These are phyloP conservation scores for Acanthamoeba triangularis DNA, from an alignment of 208 protist genomes.

Conservation along the genomic window DNA sequence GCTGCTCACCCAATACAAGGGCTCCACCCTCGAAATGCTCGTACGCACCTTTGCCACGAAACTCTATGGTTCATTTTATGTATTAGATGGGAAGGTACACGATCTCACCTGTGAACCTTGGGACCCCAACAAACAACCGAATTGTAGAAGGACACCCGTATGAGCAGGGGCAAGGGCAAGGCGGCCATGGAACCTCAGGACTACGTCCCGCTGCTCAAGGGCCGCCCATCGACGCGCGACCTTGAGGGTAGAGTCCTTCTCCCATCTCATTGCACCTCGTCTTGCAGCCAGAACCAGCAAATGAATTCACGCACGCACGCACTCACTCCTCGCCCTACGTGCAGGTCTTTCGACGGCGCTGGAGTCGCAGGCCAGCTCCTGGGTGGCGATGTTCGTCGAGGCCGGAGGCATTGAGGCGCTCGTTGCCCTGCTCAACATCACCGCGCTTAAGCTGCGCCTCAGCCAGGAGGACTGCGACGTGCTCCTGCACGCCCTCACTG, in stretches of 20 bases:
- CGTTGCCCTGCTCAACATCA: background rate
- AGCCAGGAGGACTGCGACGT: background rate
- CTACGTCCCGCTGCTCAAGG: slow-evolving; percentile 41
- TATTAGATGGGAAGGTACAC: background rate
- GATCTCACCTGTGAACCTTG: background rate
- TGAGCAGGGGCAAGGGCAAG: slow-evolving; percentile 40
- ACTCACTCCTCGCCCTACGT: background rate
- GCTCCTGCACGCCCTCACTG: background rate
- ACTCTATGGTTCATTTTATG: background rate
- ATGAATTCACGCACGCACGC: background rate
- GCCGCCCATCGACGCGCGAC: slow-evolving; percentile 26
- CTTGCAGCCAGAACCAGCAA: no score
- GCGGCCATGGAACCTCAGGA: slow-evolving; percentile 50
- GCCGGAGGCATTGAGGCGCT: slow-evolving; percentile 51
- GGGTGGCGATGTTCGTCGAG: slow-evolving; percentile 62
- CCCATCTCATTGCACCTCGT: background rate
- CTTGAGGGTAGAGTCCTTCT: slow-evolving; percentile 13
- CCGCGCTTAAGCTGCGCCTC: slow-evolving; percentile 19
- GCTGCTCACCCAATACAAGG: slow-evolving; percentile 71
- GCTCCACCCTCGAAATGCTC: slow-evolving; percentile 65
- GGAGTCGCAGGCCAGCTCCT: slow-evolving; percentile 12
- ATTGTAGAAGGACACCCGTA: slow-evolving; percentile 38
- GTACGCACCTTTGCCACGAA: background rate
- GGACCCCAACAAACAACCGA: background rate
- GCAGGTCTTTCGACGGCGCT: slow-evolving; percentile 18